phyloP scores from a whole-genome alignment of 257 asterid species.

The Solanum pennellii region DNA sequence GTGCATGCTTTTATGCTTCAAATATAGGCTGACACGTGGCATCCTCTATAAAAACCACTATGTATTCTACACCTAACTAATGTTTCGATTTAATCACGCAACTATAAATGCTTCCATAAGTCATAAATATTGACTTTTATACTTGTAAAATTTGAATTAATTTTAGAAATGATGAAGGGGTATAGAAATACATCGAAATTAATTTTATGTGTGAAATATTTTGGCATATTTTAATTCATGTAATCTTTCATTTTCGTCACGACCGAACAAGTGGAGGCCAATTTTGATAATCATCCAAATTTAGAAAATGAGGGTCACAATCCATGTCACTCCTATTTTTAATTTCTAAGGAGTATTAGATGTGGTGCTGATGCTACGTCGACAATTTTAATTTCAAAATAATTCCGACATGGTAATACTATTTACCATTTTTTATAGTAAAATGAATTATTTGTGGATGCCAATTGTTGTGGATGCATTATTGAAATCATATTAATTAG shows the following conservation, averaged over 20 bases:
- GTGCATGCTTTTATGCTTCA: not conserved
- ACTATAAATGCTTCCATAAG: not conserved
- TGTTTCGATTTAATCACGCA: not conserved
- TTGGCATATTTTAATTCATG: not conserved
- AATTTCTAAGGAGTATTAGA: not conserved
- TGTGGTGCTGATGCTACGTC: not conserved
- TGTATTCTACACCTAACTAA: not conserved
- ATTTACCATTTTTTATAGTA: not conserved
- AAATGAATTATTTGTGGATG: not conserved
- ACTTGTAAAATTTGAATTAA: not conserved
- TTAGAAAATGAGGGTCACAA: not conserved
- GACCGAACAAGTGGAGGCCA: not conserved
- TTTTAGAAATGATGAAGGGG: not conserved
- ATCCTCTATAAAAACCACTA: no score
- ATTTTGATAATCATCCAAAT: not conserved
- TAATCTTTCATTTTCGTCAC: not conserved
- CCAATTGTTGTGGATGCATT: not conserved
- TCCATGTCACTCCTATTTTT: not conserved
- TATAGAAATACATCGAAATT: not conserved
- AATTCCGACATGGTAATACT: not conserved
- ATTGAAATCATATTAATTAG: not conserved
- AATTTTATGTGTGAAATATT: no score
- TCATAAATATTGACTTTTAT: not conserved
- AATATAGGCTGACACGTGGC: not conserved
- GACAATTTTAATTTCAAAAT: not conserved